Conservation (phyloP, 345 rosid species). For the Eucalyptus camaldulensis region DNA sequence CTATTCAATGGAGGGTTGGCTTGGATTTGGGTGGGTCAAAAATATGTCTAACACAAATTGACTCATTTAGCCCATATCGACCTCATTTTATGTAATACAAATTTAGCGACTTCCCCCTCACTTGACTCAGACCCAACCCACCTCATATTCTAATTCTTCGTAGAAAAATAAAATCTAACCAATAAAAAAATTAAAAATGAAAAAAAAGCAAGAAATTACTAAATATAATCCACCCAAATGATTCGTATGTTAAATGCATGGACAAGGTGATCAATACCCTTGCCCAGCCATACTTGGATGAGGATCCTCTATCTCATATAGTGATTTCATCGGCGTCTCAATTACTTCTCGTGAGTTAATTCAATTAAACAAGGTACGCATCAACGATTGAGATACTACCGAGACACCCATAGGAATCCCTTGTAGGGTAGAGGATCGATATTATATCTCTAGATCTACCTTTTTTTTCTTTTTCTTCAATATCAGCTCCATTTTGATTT, state of each 20-base stretch:
- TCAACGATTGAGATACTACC: background rate
- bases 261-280: background rate
- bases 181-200: too few relatives aligned
- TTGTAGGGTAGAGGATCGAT: background rate
- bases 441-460: background rate
- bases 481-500: background rate
- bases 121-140: background rate
- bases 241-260: too few relatives aligned
- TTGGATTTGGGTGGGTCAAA: background rate
- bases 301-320: background rate
- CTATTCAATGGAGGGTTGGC: background rate
- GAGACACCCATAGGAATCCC: background rate
- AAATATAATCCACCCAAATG: background rate
- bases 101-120: background rate
- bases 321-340: background rate
- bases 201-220: too few relatives aligned
- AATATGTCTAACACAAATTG: background rate
- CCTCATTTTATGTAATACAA: background rate
- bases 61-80: background rate
- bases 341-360: background rate
- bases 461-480: background rate
- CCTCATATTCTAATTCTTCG: background rate
- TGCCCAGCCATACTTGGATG: background rate
- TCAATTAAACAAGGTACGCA: background rate
- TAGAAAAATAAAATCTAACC: background rate